Evolutionary conservation across 345 rosid species (phyloP).

Genomic region (Salix caprea): DNA sequence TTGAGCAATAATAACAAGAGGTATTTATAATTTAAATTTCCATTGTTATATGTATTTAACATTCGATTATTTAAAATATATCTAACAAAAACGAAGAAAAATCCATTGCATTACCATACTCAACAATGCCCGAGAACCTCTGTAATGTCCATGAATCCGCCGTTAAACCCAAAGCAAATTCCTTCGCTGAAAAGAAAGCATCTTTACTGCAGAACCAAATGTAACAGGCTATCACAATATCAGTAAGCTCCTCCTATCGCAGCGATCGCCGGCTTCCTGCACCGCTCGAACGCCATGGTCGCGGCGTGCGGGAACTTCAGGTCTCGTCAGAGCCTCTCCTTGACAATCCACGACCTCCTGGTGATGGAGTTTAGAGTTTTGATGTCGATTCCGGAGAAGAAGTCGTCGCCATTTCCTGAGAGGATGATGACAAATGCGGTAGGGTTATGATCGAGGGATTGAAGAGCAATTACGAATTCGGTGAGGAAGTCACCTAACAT

Average conservation of each 20-base stretch:
- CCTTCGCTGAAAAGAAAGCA: slow-evolving; percentile 70
- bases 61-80: too few species aligned
- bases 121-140: slow-evolving; percentile 70
- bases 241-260: slow-evolving; percentile 58
- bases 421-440: slow-evolving; percentile 47
- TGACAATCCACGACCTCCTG: slow-evolving; percentile 47
- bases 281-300: slow-evolving; percentile 64
- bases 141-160: slow-evolving; percentile 90
- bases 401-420: slow-evolving; percentile 64
- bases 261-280: slow-evolving; percentile 81
- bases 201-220: slow-evolving; percentile 60
- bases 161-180: slow-evolving; percentile 70
- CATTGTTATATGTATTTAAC: too few species aligned
- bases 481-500: slow-evolving; percentile 55
- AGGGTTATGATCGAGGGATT: slow-evolving; percentile 58
- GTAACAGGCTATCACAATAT: slow-evolving; percentile 73
- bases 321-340: slow-evolving; percentile 49
- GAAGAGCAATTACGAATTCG: slow-evolving; percentile 64
- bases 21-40: too few species aligned
- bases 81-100: slow-evolving; percentile 52
- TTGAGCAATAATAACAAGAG: too few species aligned
- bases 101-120: slow-evolving; percentile 64
- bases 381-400: slow-evolving; percentile 82
- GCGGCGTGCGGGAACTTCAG: slow-evolving; percentile 66
- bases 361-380: slow-evolving; percentile 25